Conservation (phyloP, 495 filamentous ascomycete genomes). For the Jackrogersella multiformis region DNA sequence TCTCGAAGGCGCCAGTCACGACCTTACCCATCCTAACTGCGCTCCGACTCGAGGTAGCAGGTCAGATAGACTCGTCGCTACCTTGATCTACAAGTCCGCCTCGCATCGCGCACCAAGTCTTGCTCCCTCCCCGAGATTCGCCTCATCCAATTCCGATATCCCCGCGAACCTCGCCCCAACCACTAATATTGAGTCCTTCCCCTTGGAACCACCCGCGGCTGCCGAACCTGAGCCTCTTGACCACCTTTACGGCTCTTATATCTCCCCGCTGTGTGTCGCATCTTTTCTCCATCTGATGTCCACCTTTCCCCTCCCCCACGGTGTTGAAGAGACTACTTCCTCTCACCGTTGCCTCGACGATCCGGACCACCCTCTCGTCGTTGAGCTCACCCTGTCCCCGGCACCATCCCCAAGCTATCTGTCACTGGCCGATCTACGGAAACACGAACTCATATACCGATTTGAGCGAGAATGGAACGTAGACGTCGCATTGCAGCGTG, state of each 20-base stretch:
- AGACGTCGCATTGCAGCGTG: slow-evolving; percentile 76
- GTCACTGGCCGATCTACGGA: slow-evolving; percentile 72
- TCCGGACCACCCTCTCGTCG: slow-evolving; percentile 67
- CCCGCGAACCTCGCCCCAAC: slow-evolving; percentile 69
- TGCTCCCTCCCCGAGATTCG: slow-evolving; percentile 46
- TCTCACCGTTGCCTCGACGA: slow-evolving; percentile 77
- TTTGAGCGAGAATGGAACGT: slow-evolving; percentile 90
- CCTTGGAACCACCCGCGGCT: slow-evolving; percentile 72
- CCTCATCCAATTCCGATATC: slow-evolving; percentile 52
- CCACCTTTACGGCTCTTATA: slow-evolving; percentile 77
- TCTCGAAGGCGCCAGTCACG: slow-evolving; percentile 65
- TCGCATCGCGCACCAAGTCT: slow-evolving; percentile 44
- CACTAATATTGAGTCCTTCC: slow-evolving; percentile 72
- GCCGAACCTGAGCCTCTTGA: slow-evolving; percentile 71
- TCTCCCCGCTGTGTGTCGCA: slow-evolving; percentile 82
- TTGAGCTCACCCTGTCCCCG: slow-evolving; percentile 76
- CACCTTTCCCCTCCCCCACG: slow-evolving; percentile 65
- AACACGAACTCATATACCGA: slow-evolving; percentile 80
- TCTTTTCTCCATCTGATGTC: slow-evolving; percentile 82
- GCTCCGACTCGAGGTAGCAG: slow-evolving; percentile 53
- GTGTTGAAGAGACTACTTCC: slow-evolving; percentile 67
- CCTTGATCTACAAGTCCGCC: slow-evolving; percentile 72
- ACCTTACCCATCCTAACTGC: slow-evolving; percentile 66
- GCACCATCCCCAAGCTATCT: slow-evolving; percentile 73
- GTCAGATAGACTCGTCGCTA: slow-evolving; percentile 66